Evolutionary conservation across 2,329 filamentous ascomycete species (phyloP).

Genomic region (Claviceps arundinis): DNA sequence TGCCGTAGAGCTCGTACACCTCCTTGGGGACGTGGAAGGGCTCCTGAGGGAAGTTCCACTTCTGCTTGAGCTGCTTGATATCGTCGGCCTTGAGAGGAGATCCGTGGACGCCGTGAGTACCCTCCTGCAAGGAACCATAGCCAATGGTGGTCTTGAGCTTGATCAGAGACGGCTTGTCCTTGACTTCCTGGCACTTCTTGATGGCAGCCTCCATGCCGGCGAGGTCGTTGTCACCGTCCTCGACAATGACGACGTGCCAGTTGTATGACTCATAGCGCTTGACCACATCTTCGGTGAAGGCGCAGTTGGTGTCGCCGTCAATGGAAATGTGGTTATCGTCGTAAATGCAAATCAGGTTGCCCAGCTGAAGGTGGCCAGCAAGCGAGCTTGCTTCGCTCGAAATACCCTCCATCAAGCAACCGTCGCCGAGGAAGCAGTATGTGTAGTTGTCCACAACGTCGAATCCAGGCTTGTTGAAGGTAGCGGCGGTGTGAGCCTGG

Average conservation of each 20-base stretch:
- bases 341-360: constrained; percentile 93
- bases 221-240: constrained; percentile 81
- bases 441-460: constrained; percentile 93
- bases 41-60: constrained; percentile 91
- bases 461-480: constrained; percentile 95
- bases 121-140: constrained; percentile 84
- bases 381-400: constrained; percentile 83
- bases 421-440: constrained; percentile 93
- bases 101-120: constrained; percentile 91
- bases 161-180: constrained; percentile 93
- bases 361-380: constrained; percentile 92
- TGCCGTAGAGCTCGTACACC: constrained; percentile 83
- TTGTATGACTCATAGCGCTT: constrained; percentile 96
- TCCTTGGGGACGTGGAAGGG: constrained; percentile 86
- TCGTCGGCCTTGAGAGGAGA: constrained; percentile 92
- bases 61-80: constrained; percentile 82
- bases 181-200: constrained; percentile 71
- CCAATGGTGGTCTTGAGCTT: constrained; percentile 96
- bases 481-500: constrained; percentile 77
- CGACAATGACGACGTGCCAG: constrained; percentile 80
- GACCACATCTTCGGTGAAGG: constrained; percentile 92
- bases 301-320: constrained; percentile 88
- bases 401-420: constrained; percentile 97
- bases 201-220: constrained; percentile 80
- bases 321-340: constrained; percentile 97